Conservation (phyloP, 495 filamentous ascomycete genomes). For the Parachaetomium inaequale region DNA sequence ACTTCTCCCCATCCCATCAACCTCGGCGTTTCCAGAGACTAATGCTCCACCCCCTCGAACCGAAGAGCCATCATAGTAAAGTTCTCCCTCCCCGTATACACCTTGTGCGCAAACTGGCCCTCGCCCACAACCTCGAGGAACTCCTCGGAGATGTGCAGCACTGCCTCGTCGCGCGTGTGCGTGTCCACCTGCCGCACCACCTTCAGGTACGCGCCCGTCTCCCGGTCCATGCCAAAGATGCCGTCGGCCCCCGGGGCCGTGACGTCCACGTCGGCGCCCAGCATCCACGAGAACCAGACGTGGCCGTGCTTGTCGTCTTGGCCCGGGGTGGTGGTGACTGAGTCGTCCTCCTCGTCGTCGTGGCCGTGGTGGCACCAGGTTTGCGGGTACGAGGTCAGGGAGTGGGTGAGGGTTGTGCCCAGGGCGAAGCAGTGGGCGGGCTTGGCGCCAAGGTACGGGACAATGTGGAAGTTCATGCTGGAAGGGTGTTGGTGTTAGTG, state of each 20-base stretch:
- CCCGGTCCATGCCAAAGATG: not conserved
- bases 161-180: slow-evolving; percentile 14
- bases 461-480: slow-evolving; percentile 29
- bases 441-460: not conserved
- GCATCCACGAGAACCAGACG: slow-evolving; percentile 27
- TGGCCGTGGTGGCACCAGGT: slow-evolving; percentile 20
- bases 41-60: slow-evolving; percentile 1
- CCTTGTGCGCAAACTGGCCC: slow-evolving; percentile 22
- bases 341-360: not conserved
- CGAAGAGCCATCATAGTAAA: slow-evolving; percentile 26
- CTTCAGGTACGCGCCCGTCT: not conserved
- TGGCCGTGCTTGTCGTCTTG: not conserved
- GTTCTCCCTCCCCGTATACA: slow-evolving; percentile 34
- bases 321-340: not conserved
- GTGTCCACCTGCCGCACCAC: slow-evolving; percentile 19
- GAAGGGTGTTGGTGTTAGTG: not conserved
- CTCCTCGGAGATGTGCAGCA: slow-evolving; percentile 6
- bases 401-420: slow-evolving; percentile 23
- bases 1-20: not conserved
- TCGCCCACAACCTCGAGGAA: slow-evolving; percentile 18
- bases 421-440: slow-evolving; percentile 20
- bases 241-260: not conserved
- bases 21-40: no score
- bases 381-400: slow-evolving; percentile 17
- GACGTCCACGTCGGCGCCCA: slow-evolving; percentile 5